These are phyloP conservation scores for Parsonsia alboflavescens DNA, from an alignment of 257 asterid genomes.

Conservation along the genomic window DNA sequence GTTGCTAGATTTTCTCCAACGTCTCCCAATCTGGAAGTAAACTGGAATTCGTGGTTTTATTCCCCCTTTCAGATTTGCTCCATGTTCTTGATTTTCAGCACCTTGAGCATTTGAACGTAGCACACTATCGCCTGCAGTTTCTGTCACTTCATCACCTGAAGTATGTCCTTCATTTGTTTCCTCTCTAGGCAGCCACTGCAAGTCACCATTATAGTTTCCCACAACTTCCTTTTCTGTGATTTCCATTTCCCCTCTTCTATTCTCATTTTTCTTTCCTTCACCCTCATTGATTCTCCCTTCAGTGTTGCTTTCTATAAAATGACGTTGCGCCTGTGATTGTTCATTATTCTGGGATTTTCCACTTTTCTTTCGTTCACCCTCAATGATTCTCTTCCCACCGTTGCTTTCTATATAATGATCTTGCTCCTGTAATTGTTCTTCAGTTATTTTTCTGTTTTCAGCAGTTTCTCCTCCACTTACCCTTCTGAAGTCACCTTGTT, in stretches of 20 bases:
- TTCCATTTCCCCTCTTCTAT: conserved; percentile 13
- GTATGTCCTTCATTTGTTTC: conserved; percentile 15
- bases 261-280: conserved; percentile 4
- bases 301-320: too few species aligned
- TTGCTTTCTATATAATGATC: conserved; percentile 13
- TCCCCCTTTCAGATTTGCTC: conserved; percentile 13
- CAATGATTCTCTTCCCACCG: conserved; percentile 3
- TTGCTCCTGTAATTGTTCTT: conserved; percentile 15
- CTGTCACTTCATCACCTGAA: not conserved
- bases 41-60: conserved; percentile 29
- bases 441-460: conserved; percentile 12
- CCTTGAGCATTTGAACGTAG: conserved; percentile 14
- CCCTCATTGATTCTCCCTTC: not conserved
- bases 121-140: not conserved
- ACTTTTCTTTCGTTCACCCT: conserved; percentile 4
- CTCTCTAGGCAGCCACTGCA: conserved; percentile 7
- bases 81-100: conserved; percentile 18
- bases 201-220: not conserved
- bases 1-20: conserved; percentile 20
- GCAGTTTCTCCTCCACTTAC: conserved; percentile 14
- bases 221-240: not conserved
- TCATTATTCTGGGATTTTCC: not conserved
- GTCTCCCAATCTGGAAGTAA: conserved; percentile 11
- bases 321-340: too few species aligned
- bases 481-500: conserved; percentile 12